Evolutionary conservation across 2,329 filamentous ascomycete genomes (phyloP), one percentile per base, ranked within the genome.

Genomic region (Aureobasidium subglaciale): DNA sequence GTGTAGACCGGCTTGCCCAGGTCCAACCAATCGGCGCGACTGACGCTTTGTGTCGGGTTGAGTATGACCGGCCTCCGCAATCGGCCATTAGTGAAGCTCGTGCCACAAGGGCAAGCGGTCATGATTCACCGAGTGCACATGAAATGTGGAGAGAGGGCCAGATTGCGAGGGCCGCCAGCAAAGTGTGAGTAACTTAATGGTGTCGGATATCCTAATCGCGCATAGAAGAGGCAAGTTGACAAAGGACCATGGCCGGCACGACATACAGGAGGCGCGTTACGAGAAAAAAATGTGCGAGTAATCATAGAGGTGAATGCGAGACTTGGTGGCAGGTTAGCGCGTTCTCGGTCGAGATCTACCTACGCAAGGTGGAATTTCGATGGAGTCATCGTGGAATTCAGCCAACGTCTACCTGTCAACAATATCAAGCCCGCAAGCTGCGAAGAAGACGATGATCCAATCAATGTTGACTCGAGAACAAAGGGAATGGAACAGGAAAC

Each of bases 131-230:
- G 48, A 40, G 18, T 41, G 35, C 46, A 37, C 30, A 30, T 32
- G 22, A 38, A 22, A 41, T 53, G 48, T 53, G 48, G 48, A 53
- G 48, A 50, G 34, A 53, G 48, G 50, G 35, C 29, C 27, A 54
- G 50, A 43, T 42, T 43, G 48, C 27, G 15, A 30, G 27, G 35
- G 35, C 29, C 18, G 27, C 11, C 15, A 43, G 38, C 25, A 34
- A 25, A 7, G n/a, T n/a, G 25, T 43, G 37, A 34, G 38, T 54
- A 42, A n/a, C n/a, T n/a, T n/a, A n/a, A 52, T 52, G n/a, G 16
- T 24, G 4, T 11, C 24, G 48, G 16, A 35, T 41, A n/a, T 50
- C n/a, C n/a, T n/a, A 24, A 9, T 20, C 10, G 46, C 32, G 13
- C 16, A 35, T n/a, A 29, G 20, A 20, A 3, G 15, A 29, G n/a